Base-by-base conservation (phyloP, 805 yeast genomes). In the Candida broadrunensis region DNA sequence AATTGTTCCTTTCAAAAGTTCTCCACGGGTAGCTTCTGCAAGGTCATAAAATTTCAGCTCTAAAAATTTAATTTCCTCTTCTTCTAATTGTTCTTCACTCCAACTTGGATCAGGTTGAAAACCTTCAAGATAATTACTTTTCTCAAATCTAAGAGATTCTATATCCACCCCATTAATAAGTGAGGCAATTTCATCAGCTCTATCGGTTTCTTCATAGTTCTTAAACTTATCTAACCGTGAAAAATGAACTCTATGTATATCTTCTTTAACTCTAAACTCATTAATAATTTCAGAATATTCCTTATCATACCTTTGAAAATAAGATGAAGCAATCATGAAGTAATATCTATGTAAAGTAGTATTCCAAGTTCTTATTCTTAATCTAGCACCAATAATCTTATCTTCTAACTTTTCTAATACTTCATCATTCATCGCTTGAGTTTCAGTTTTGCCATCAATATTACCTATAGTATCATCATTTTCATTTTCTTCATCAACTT, bases 251-350 rank as follows among this genome's bases (percentile, higher is more conserved):
- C 26, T 11, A 7, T 15, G n/a, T 24, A 21, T 5, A 9, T 37
- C 38, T 1, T 24, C 24, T 1, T 38, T 30, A 2, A 51, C 37
- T 18, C 44, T 47, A 29, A 44, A 42, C 8, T 48, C 33, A 9
- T 35, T 8, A 8, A 65, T 59, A 30, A 61, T 58, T 15, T 47
- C 42, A 21, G 45, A 47, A 37, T 63, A 70, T 36, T 64, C 72
- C 16, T 47, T 51, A 47, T 70, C 72, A 43, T 66, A 60, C 8
- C 52, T 40, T 46, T 84, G 90, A 47, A 73, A 86, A 52, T 84
- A 78, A 0, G 85, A 77, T 2, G 89, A 79, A 0, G 88, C 97
- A 19, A 85, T 66, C 46, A 88, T 78, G 54, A 90, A 91, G 54
- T 78, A 84, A 33, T 83, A 73, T 38, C 90, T 81, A 56, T 93